Evolutionary conservation across 345 rosid genomes (phyloP).

Genomic region (Eucalyptus tenuipes): DNA sequence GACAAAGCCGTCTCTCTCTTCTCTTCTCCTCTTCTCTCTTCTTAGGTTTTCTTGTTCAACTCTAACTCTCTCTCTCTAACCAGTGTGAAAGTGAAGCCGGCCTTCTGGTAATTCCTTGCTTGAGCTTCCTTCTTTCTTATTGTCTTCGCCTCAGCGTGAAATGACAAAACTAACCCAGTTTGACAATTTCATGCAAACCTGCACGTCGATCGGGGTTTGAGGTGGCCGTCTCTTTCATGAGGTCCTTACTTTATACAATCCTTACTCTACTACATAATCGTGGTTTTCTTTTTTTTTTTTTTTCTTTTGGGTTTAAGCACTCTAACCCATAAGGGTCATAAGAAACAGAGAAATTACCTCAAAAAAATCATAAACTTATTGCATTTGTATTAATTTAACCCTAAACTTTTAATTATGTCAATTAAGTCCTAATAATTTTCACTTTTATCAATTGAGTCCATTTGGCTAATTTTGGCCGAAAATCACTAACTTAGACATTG

Average conservation of each 20-base stretch:
- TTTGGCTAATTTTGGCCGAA: rapidly evolving
- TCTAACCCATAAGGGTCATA: neutral
- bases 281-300: neutral
- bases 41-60: neutral
- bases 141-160: neutral
- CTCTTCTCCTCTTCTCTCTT: neutral
- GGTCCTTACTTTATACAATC: neutral
- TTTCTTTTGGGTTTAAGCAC: neutral
- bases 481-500: rapidly evolving
- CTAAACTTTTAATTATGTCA: neutral
- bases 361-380: too few species aligned
- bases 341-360: neutral
- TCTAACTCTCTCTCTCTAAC: neutral
- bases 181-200: neutral
- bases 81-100: neutral
- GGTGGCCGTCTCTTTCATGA: neutral
- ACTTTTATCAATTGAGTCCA: neutral
- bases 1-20: neutral
- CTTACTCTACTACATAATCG: neutral
- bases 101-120: neutral
- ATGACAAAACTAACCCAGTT: neutral
- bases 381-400: neutral
- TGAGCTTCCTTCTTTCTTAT: neutral
- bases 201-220: neutral
- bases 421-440: too few species aligned